phyloP scores from a whole-genome alignment of 1,139 yeast species.

The Saccharomyces pastorianus region DNA sequence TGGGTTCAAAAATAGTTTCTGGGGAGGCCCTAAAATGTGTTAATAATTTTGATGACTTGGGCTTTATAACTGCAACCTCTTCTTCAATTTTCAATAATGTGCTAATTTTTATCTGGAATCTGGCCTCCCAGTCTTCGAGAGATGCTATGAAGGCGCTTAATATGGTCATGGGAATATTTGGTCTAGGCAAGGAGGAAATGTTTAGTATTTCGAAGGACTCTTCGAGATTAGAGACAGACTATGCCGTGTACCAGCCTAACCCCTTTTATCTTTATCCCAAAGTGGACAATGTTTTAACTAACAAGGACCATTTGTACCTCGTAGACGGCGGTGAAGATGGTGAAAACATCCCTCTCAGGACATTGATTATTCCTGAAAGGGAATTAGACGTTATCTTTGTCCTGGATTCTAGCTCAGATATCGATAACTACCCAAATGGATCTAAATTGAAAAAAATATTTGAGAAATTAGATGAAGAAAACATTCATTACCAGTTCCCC shows the following conservation, averaged over 20 bases:
- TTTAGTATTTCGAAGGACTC: neutral
- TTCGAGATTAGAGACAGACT: conserved; percentile 38
- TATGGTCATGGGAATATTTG: conserved; percentile 42
- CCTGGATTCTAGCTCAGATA: conserved; percentile 57
- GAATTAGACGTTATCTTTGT: conserved; percentile 51
- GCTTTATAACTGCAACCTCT: conserved; percentile 65
- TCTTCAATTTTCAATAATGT: conserved; percentile 61
- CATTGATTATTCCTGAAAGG: conserved; percentile 47
- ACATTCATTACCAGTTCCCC: conserved; percentile 13
- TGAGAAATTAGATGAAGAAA: conserved; percentile 21
- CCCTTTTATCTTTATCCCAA: conserved; percentile 48
- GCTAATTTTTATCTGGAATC: conserved; percentile 40
- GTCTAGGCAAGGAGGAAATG: conserved; percentile 28
- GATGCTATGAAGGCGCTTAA: conserved; percentile 39
- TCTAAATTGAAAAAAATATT: conserved; percentile 38
- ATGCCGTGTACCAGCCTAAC: conserved; percentile 66
- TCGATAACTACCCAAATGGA: conserved; percentile 57
- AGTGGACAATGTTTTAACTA: conserved; percentile 19
- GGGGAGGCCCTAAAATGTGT: conserved; percentile 38
- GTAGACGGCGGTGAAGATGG: conserved; percentile 66
- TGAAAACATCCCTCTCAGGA: conserved; percentile 56
- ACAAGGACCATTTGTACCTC: conserved; percentile 33
- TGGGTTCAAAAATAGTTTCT: conserved; percentile 45
- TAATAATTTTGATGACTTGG: conserved; percentile 60
- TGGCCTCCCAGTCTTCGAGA: conserved; percentile 36